phyloP scores from a whole-genome alignment of 768 basidiomycete genomes.

The Rhodosporidiobolus odoratus region DNA sequence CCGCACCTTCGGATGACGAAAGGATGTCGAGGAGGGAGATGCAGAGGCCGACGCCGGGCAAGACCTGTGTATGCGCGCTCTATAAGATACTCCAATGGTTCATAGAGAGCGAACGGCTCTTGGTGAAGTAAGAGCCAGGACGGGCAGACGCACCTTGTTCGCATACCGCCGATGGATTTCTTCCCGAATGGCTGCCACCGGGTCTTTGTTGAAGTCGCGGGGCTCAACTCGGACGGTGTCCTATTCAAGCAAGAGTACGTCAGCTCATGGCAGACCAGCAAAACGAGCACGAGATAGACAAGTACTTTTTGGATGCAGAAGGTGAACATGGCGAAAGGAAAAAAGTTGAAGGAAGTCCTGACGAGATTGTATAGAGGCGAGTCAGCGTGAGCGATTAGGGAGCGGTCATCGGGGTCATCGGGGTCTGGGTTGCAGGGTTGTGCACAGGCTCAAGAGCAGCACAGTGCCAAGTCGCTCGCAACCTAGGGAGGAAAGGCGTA shows the following conservation, averaged over 20 bases:
- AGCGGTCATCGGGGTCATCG: background rate
- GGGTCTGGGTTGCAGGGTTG: too few relatives aligned
- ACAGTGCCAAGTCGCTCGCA: background rate
- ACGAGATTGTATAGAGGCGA: background rate
- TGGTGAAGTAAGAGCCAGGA: background rate
- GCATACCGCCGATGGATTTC: constrained; percentile 95
- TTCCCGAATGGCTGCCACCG: constrained; percentile 70
- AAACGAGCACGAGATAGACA: constrained; percentile 3
- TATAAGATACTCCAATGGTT: too few relatives aligned
- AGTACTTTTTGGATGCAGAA: constrained; percentile 37
- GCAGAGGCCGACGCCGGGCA: constrained; percentile 86
- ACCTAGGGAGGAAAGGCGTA: background rate
- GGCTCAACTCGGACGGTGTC: constrained; percentile 89
- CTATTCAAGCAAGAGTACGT: constrained; percentile 50
- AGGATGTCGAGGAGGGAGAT: constrained; percentile 82
- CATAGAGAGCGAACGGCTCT: background rate
- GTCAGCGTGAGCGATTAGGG: background rate
- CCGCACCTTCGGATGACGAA: constrained; percentile 81
- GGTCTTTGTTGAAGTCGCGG: constrained; percentile 70
- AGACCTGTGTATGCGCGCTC: constrained; percentile 58
- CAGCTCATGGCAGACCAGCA: too few relatives aligned
- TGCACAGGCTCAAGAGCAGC: too few relatives aligned
- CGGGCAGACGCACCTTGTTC: constrained; percentile 52
- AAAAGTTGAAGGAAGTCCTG: too few relatives aligned
- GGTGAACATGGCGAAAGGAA: constrained; percentile 36